phyloP scores from a whole-genome alignment of 148 eudicot species.

The Gaultheria prostrata region DNA sequence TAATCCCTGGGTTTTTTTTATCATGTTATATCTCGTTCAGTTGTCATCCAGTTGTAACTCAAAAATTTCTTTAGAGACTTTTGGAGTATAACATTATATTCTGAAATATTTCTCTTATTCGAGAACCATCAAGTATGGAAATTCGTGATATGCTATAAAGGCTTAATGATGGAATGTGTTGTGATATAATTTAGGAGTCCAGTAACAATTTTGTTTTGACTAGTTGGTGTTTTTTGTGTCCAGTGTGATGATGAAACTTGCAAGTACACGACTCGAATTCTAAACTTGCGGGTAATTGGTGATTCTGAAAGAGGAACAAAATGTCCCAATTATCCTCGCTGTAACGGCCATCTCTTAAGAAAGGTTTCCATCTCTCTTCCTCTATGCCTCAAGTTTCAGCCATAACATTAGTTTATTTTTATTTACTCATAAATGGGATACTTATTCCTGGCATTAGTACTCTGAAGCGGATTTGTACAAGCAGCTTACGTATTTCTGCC shows the following conservation, averaged over 20 bases:
- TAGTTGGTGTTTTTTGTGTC: constrained; percentile 9
- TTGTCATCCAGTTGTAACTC: background rate
- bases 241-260: constrained; percentile 99
- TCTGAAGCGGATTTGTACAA: constrained; percentile 87
- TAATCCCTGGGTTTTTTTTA: background rate
- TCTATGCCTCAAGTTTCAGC: background rate
- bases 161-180: constrained; percentile 71
- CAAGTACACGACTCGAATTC: constrained; percentile 77
- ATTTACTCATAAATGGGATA: background rate
- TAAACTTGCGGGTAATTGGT: constrained; percentile 81
- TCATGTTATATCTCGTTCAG: background rate
- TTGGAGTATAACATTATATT: background rate
- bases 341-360: constrained; percentile 82
- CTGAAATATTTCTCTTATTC: background rate
- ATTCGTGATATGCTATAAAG: constrained; percentile 53
- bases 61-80: background rate
- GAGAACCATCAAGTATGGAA: background rate
- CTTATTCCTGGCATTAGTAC: constrained; percentile 44
- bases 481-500: constrained; percentile 84
- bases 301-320: constrained; percentile 93
- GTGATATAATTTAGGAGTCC: background rate
- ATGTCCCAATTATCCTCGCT: constrained; percentile 93
- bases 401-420: background rate
- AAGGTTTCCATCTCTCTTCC: constrained; percentile 46
- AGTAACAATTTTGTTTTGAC: background rate